Percentiles rank a stretch among this genome's conserved stretches.
These are phyloP conservation scores for Acacia confusa DNA, from an alignment of 306 rosid species.

Conservation along the genomic window DNA sequence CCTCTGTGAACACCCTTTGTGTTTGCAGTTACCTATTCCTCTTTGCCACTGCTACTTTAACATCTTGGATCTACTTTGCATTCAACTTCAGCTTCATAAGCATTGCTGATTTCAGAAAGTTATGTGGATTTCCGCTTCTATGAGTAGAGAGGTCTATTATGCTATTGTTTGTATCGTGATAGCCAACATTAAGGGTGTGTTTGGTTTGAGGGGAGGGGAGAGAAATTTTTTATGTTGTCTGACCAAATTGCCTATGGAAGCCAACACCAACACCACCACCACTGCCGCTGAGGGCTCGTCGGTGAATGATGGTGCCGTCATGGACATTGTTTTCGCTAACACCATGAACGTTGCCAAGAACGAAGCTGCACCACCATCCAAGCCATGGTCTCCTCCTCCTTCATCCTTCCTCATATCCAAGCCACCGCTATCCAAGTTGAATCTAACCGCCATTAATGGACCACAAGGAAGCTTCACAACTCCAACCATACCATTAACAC, in stretches of 20 bases:
- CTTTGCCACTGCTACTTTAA: background rate
- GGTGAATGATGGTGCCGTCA: background rate
- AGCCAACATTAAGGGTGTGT: background rate
- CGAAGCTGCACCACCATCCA: no score
- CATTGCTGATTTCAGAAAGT: background rate
- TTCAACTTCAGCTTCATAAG: background rate
- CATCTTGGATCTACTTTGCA: background rate
- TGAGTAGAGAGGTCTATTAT: background rate
- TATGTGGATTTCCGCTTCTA: background rate
- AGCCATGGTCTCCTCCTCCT: no score
- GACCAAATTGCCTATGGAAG: background rate
- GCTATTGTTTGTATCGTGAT: background rate
- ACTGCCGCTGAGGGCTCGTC: background rate
- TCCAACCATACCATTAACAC: no score
- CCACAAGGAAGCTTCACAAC: no score
- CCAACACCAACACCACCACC: no score
- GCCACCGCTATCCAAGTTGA: no score
- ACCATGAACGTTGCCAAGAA: no score
- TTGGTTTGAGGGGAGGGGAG: no score
- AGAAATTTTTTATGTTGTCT: no score
- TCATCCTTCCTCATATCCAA: no score
- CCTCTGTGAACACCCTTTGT: background rate
- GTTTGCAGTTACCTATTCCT: background rate
- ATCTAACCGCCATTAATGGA: no score
- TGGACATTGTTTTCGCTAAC: slow-evolving; percentile 21